Conservation (phyloP, 768 basidiomycete species). For the Russula ochroleuca region DNA sequence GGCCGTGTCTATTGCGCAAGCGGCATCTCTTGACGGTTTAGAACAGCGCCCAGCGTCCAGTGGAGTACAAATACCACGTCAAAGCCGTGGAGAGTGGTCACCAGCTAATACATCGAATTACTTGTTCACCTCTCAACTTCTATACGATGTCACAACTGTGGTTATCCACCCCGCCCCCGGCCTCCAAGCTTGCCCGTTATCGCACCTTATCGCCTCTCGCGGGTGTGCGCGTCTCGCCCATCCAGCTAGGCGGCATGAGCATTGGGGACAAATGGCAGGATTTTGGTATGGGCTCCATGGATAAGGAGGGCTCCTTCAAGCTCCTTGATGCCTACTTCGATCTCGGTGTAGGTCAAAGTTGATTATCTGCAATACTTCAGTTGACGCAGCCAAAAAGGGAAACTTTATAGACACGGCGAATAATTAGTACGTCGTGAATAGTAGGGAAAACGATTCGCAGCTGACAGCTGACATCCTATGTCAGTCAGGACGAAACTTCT, state of each 20-base stretch:
- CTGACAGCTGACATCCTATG: not conserved
- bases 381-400: constrained; percentile 17
- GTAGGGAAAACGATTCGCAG: no score
- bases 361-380: not conserved
- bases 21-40: not conserved
- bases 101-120: not conserved
- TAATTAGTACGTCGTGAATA: constrained; percentile 32
- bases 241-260: constrained; percentile 39
- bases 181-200: constrained; percentile 33
- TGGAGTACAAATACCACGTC: not conserved
- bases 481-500: constrained; percentile 30
- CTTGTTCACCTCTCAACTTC: not conserved
- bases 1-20: no score
- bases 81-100: no score
- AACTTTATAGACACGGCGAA: constrained; percentile 39
- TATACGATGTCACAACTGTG: not conserved
- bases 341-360: constrained; percentile 26
- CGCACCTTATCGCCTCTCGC: constrained; percentile 36
- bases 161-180: constrained; percentile 21
- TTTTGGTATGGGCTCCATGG: constrained; percentile 34
- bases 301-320: constrained; percentile 38
- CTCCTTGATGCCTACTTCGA: constrained; percentile 40
- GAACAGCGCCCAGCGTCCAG: no score
- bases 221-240: constrained; percentile 38
- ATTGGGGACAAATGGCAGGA: constrained; percentile 39